These are phyloP conservation scores for Aurantiochytrium sp. DNA, from an alignment of 108 stramenopile species.

Conservation along the genomic window DNA sequence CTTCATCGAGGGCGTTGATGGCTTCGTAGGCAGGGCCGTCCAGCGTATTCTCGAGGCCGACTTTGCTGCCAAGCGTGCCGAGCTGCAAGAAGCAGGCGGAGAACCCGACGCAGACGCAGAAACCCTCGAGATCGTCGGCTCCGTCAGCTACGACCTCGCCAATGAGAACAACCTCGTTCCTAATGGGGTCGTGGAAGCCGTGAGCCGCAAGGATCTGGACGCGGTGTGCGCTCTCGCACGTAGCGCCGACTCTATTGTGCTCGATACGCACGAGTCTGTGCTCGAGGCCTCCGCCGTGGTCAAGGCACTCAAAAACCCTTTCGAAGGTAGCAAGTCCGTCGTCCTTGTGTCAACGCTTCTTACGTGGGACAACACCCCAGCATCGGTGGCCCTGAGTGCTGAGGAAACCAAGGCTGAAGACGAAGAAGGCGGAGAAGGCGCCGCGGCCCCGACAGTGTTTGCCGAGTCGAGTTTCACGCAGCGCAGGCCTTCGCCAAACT, in stretches of 20 bases:
- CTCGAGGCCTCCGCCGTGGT: background rate
- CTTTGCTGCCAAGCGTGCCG: background rate
- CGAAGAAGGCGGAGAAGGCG: background rate
- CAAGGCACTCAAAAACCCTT: background rate
- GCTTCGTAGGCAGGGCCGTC: background rate
- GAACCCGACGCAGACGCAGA: background rate
- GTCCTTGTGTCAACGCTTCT: background rate
- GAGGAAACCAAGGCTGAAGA: background rate
- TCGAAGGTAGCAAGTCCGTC: background rate
- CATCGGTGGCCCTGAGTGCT: background rate
- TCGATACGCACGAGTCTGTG: slow-evolving; percentile 5
- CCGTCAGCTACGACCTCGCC: background rate
- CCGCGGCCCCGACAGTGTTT: background rate
- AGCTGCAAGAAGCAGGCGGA: background rate
- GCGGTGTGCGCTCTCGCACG: background rate
- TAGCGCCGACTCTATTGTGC: background rate
- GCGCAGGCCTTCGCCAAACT: background rate
- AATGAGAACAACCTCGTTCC: background rate
- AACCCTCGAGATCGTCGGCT: background rate
- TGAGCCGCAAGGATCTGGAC: background rate
- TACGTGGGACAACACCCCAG: slow-evolving; percentile 13
- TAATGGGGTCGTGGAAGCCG: background rate
- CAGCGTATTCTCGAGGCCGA: background rate
- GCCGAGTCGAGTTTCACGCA: background rate
- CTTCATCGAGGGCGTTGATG: slow-evolving; percentile 14